Evolutionary conservation across 1,284 basidiomycete genomes (phyloP).

Genomic region (Moesziomyces antarcticus): DNA sequence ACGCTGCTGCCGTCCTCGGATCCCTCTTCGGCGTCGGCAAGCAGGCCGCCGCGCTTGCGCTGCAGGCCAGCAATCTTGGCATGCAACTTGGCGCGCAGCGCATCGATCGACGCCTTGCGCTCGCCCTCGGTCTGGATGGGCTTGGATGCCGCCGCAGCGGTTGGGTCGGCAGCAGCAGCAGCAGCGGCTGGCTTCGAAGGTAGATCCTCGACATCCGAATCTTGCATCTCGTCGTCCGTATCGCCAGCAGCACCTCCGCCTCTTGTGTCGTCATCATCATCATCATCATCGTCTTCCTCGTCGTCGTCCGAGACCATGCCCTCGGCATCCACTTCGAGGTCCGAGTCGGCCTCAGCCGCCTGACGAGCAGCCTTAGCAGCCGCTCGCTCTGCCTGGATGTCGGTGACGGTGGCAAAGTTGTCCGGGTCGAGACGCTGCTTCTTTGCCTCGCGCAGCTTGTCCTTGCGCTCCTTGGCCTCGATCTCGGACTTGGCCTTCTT

Average conservation of each 20-base stretch:
- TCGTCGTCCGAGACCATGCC: conserved; percentile 37
- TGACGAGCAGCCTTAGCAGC: conserved; percentile 40
- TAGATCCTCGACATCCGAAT: conserved; percentile 42
- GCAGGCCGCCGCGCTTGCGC: conserved; percentile 44
- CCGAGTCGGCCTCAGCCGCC: conserved; percentile 34
- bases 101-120: conserved; percentile 52
- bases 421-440: conserved; percentile 62
- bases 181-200: neutral
- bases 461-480: conserved; percentile 58
- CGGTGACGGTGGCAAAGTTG: conserved; percentile 55
- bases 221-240: conserved; percentile 47
- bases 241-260: conserved; percentile 43
- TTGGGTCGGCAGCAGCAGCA: neutral
- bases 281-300: conserved; percentile 45
- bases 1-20: conserved; percentile 42
- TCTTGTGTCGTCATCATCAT: conserved; percentile 23
- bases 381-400: conserved; percentile 56
- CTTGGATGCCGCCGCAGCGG: conserved; percentile 12
- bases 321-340: conserved; percentile 46
- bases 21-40: conserved; percentile 22
- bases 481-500: conserved; percentile 62
- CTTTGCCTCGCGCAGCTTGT: conserved; percentile 51
- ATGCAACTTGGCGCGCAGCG: conserved; percentile 59
- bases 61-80: conserved; percentile 60
- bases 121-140: conserved; percentile 42